These are phyloP conservation scores for Diaporthe helianthi DNA, from an alignment of 2,329 filamentous ascomycete species.

Conservation along the genomic window DNA sequence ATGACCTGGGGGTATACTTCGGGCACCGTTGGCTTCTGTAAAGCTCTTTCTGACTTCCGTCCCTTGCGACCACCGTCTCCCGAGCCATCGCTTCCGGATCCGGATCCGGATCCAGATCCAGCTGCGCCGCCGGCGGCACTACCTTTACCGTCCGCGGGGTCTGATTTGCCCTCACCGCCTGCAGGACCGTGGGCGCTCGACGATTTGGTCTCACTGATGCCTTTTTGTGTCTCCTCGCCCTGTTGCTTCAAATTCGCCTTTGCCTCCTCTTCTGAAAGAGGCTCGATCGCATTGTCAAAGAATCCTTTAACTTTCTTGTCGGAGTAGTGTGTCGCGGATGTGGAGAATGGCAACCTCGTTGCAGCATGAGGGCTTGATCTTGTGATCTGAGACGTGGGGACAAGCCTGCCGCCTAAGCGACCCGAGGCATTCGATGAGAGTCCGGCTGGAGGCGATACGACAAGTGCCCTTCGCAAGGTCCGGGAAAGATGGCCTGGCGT, in stretches of 20 bases:
- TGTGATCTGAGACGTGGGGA: conserved; percentile 2
- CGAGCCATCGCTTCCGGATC: conserved; percentile 60
- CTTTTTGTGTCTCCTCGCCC: conserved; percentile 54
- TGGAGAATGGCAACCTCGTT: conserved; percentile 46
- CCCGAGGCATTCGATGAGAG: conserved; percentile 27
- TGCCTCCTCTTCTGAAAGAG: conserved; percentile 60
- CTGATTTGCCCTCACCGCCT: conserved; percentile 49
- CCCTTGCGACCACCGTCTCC: conserved; percentile 75
- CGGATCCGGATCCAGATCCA: conserved; percentile 50
- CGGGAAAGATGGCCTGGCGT: conserved; percentile 29
- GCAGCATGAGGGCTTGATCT: conserved; percentile 22
- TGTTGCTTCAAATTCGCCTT: conserved; percentile 59
- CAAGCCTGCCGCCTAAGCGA: conserved; percentile 11
- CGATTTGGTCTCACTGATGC: conserved; percentile 55
- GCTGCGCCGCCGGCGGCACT: conserved; percentile 61
- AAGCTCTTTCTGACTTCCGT: conserved; percentile 75
- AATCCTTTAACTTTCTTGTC: conserved; percentile 56
- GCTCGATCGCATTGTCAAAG: conserved; percentile 58
- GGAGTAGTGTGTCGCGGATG: conserved; percentile 43
- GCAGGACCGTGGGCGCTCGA: conserved; percentile 48
- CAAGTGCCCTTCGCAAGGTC: conserved; percentile 23
- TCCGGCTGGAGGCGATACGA: conserved; percentile 21
- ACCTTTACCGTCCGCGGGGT: conserved; percentile 61
- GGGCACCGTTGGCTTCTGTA: conserved; percentile 88
- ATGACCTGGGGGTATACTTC: conserved; percentile 98